These are phyloP conservation scores for Dendrobium officinale DNA, from an alignment of 106 monocot species.

Conservation along the genomic window DNA sequence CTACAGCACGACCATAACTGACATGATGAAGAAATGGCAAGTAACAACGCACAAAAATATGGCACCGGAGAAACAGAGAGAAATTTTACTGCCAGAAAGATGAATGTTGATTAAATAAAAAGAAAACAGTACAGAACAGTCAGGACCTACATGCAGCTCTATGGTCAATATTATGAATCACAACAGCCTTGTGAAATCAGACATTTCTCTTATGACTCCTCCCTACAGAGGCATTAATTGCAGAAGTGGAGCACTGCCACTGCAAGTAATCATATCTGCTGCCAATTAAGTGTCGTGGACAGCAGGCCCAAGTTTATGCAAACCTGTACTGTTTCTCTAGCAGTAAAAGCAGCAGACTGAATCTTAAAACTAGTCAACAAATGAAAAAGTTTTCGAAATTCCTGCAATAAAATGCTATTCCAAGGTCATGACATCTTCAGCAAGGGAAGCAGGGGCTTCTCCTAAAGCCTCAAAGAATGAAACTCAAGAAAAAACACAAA, in stretches of 20 bases:
- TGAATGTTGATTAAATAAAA: not conserved
- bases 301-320: not conserved
- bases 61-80: not conserved
- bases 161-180: not conserved
- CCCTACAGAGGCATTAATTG: not conserved
- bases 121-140: not conserved
- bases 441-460: not conserved
- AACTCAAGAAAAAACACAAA: not conserved
- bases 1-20: not conserved
- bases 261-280: not conserved
- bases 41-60: not conserved
- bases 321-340: not conserved
- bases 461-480: not conserved
- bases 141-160: not conserved
- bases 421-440: not conserved
- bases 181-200: not conserved
- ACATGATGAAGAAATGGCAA: not conserved
- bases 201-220: not conserved
- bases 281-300: not conserved
- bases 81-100: not conserved
- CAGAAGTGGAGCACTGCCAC: not conserved
- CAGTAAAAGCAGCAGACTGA: not conserved
- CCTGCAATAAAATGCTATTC: not conserved
- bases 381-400: not conserved
- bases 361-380: not conserved